phyloP scores from a whole-genome alignment of 441 rosid species.

The Erodium trifolium region DNA sequence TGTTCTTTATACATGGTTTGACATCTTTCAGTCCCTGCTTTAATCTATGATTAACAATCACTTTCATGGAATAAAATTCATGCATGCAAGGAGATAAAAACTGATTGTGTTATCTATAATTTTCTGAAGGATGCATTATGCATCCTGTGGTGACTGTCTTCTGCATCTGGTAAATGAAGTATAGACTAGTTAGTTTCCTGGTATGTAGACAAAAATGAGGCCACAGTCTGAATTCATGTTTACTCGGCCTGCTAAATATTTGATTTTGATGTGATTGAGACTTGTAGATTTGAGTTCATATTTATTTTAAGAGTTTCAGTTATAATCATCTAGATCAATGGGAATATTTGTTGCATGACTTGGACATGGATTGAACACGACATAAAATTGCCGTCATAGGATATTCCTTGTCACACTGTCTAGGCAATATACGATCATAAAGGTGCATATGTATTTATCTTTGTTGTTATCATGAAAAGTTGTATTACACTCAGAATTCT shows the following conservation, averaged over 20 bases:
- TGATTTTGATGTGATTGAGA: background rate
- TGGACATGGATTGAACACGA: background rate
- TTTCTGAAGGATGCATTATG: background rate
- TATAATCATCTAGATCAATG: background rate
- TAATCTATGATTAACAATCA: background rate
- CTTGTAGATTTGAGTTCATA: background rate
- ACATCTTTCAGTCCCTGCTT: conserved; percentile 14
- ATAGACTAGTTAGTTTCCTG: background rate
- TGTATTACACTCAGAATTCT: background rate
- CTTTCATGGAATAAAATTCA: conserved; percentile 3
- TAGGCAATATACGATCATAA: background rate
- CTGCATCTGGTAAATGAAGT: background rate
- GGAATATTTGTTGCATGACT: background rate
- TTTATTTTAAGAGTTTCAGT: background rate
- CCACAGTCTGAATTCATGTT: background rate
- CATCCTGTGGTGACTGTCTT: background rate
- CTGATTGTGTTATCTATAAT: conserved; percentile 2
- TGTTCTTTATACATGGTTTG: conserved; percentile 88
- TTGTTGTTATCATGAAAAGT: background rate
- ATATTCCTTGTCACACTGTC: background rate
- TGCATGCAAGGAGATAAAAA: background rate
- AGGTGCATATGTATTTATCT: background rate
- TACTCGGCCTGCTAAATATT: background rate
- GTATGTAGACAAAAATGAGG: background rate
- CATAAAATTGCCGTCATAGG: no score